Percentiles rank a stretch among this genome's conserved stretches.
phyloP scores from a whole-genome alignment of 108 stramenopile species.

The Conticribra weissflogii region DNA sequence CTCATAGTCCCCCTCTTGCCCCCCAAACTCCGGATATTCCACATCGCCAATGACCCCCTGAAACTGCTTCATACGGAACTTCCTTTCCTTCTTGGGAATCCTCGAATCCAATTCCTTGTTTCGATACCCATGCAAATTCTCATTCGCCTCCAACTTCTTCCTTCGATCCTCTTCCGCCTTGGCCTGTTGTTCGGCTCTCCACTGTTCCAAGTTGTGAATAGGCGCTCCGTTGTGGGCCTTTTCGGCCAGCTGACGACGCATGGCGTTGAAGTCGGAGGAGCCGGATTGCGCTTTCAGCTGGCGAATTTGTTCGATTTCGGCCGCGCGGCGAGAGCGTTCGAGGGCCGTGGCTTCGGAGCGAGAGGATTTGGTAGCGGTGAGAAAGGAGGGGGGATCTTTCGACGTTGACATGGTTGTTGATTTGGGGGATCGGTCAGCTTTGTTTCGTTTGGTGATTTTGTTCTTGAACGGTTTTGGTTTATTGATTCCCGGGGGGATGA shows the following conservation, averaged over 20 bases:
- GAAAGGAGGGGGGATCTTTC: slow-evolving; percentile 22
- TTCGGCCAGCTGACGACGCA: background rate
- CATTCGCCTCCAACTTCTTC: slow-evolving; percentile 40
- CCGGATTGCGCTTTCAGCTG: slow-evolving; percentile 19
- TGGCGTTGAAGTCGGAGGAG: slow-evolving; percentile 3
- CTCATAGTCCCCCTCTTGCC: background rate
- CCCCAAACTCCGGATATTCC: background rate
- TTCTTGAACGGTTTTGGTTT: background rate
- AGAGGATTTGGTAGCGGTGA: slow-evolving; percentile 25
- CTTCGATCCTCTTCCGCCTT: slow-evolving; percentile 28
- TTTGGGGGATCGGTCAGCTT: too few relatives aligned
- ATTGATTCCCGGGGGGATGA: too few relatives aligned
- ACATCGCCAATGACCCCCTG: background rate
- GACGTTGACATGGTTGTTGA: background rate
- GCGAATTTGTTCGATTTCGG: slow-evolving; percentile 46
- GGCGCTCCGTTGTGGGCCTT: slow-evolving; percentile 31
- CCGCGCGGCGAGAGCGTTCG: slow-evolving; percentile 37
- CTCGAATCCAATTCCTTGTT: slow-evolving; percentile 11
- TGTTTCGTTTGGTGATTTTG: background rate
- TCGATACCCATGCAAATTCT: slow-evolving; percentile 34
- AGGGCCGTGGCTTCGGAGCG: slow-evolving; percentile 23
- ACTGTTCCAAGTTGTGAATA: slow-evolving; percentile 26
- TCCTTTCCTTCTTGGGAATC: slow-evolving; percentile 7
- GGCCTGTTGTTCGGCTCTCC: slow-evolving; percentile 9
- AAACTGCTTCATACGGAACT: background rate